phyloP scores from a whole-genome alignment of 208 protist genomes.

The Wallacemonas sp. region DNA sequence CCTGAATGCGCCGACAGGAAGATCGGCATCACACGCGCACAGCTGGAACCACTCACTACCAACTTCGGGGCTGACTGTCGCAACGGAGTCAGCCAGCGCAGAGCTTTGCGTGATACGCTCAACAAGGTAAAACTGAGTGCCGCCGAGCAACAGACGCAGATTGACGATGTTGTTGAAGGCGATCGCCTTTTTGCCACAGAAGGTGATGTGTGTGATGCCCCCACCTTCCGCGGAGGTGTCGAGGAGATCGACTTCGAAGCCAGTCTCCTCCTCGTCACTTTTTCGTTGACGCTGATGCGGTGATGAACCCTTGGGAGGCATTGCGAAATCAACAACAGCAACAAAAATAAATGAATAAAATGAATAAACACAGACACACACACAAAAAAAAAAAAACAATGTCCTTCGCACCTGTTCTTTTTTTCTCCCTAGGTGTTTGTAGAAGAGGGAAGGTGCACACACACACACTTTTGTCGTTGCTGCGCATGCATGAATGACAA shows the following conservation, averaged over 20 bases:
- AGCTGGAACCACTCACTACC: constrained; percentile 19
- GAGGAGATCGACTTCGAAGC: constrained; percentile 10
- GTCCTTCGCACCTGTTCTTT: no score
- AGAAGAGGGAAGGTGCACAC: no score
- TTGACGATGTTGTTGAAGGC: constrained; percentile 69
- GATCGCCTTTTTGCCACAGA: constrained; percentile 39
- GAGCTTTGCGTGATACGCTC: neutral
- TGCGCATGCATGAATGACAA: no score
- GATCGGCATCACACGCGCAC: constrained; percentile 27
- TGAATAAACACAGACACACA: neutral
- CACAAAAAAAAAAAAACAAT: neutral
- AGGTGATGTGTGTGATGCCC: constrained; percentile 25
- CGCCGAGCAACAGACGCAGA: constrained; percentile 48
- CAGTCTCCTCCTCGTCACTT: neutral
- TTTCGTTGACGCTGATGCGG: no score
- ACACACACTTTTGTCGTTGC: no score
- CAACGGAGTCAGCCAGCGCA: neutral
- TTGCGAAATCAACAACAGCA: neutral
- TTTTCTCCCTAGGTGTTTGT: no score
- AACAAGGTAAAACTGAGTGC: constrained; percentile 47
- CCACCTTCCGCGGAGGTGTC: neutral
- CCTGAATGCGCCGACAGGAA: constrained; percentile 34
- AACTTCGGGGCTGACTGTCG: neutral
- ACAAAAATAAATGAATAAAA: neutral
- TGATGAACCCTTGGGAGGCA: neutral